Evolutionary conservation across 192 early-diverging fungal species (phyloP).

Genomic region (Mycoemilia scoparia): DNA sequence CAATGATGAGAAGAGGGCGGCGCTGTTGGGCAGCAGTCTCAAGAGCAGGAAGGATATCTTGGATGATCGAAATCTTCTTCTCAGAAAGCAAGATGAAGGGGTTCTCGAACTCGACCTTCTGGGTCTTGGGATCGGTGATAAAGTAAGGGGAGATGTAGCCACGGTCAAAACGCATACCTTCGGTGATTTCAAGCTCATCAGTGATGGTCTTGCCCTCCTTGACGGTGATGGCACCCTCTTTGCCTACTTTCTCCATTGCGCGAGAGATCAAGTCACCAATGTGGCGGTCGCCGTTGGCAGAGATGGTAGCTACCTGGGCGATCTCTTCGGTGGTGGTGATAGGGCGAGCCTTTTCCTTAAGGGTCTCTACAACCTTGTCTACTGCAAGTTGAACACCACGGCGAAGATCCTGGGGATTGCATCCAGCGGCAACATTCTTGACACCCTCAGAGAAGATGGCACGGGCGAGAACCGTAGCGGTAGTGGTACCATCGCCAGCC

Average conservation of each 20-base stretch:
- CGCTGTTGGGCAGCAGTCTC: slow-evolving; percentile 88
- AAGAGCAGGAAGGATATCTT: slow-evolving; percentile 90
- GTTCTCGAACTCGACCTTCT: slow-evolving; percentile 99
- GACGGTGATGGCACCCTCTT: slow-evolving; percentile 99
- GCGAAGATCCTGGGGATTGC: slow-evolving; percentile 98
- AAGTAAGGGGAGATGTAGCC: slow-evolving; percentile 99
- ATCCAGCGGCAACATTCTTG: slow-evolving; percentile 97
- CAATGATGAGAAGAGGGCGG: slow-evolving; percentile 90
- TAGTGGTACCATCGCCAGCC: slow-evolving; percentile 99
- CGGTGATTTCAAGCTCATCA: slow-evolving; percentile 99
- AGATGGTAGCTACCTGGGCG: slow-evolving; percentile 98
- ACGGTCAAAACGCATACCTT: slow-evolving; percentile 99
- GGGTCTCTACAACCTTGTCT: slow-evolving; percentile 79
- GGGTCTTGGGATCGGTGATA: slow-evolving; percentile 93
- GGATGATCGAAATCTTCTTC: slow-evolving; percentile 90
- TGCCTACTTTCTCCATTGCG: slow-evolving; percentile 99
- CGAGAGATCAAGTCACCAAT: slow-evolving; percentile 92
- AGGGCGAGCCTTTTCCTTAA: slow-evolving; percentile 74
- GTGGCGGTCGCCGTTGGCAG: slow-evolving; percentile 96
- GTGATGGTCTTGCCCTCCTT: slow-evolving; percentile 99
- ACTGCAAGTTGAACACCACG: slow-evolving; percentile 88
- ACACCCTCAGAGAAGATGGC: slow-evolving; percentile 98
- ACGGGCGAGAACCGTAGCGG: slow-evolving; percentile 92
- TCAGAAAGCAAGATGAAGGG: slow-evolving; percentile 95
- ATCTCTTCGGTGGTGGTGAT: slow-evolving; percentile 94